A percentile compares a stretch with the other conserved stretches of the same genome.
These are phyloP conservation scores for Blastomyces emzantsi DNA, from an alignment of 2,329 filamentous ascomycete genomes.

Conservation along the genomic window DNA sequence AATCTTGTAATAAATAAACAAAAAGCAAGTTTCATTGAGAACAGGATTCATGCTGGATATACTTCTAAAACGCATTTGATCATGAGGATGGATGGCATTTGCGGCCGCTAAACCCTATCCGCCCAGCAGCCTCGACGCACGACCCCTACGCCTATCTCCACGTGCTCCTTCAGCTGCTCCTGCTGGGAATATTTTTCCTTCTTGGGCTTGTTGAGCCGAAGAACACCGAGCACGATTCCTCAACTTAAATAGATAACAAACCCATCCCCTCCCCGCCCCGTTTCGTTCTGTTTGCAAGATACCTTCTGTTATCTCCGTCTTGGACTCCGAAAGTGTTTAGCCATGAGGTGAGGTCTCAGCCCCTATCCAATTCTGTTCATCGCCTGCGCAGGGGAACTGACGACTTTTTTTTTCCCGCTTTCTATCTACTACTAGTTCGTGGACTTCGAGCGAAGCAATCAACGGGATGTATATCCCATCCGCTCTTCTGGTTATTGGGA, in stretches of 20 bases:
- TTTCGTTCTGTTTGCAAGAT: not conserved
- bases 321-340: not conserved
- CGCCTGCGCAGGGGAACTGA: not conserved
- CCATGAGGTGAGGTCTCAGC: slow-evolving; percentile 1
- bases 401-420: not conserved
- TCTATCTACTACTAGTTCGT: slow-evolving; percentile 9
- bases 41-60: too few species aligned
- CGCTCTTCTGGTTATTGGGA: slow-evolving; percentile 66
- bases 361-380: not conserved
- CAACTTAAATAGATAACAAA: not conserved
- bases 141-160: too few species aligned
- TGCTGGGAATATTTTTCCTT: not conserved
- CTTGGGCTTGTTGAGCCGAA: not conserved
- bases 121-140: too few species aligned
- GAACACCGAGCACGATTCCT: not conserved
- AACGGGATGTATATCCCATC: slow-evolving; percentile 78
- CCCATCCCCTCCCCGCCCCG: not conserved
- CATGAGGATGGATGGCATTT: too few species aligned
- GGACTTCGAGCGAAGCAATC: slow-evolving; percentile 47
- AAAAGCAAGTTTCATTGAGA: too few species aligned
- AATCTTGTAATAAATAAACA: too few species aligned
- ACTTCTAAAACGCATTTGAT: too few species aligned
- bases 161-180: too few species aligned
- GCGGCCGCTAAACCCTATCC: too few species aligned
- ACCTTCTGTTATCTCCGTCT: not conserved